phyloP scores from a whole-genome alignment of 768 basidiomycete species.

The Agaricus subrufescens region DNA sequence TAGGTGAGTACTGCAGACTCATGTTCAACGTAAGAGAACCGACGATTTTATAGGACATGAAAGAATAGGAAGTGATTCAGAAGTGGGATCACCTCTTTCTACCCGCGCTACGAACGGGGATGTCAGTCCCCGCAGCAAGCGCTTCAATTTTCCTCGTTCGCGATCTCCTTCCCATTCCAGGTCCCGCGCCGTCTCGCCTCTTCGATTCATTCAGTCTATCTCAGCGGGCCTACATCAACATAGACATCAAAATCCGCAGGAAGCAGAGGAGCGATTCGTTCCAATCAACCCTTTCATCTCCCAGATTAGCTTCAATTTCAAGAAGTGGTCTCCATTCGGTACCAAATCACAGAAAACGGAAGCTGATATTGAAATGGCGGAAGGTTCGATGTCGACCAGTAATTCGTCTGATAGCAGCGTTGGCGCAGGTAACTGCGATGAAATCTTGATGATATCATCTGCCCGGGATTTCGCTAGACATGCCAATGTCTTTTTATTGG shows the following conservation, averaged over 20 bases:
- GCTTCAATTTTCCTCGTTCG: background rate
- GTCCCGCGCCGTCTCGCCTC: conserved; percentile 54
- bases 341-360: conserved; percentile 22
- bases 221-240: conserved; percentile 37
- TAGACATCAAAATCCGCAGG: conserved; percentile 30
- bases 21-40: background rate
- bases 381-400: conserved; percentile 11
- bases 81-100: background rate
- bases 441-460: conserved; percentile 19
- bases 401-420: conserved; percentile 14
- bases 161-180: conserved; percentile 22
- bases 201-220: conserved; percentile 54
- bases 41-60: background rate
- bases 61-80: conserved; percentile 2
- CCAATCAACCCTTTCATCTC: conserved; percentile 51
- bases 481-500: conserved; percentile 24
- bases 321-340: conserved; percentile 13
- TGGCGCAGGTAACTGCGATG: conserved; percentile 25
- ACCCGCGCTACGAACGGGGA: conserved; percentile 3
- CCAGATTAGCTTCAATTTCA: conserved; percentile 17
- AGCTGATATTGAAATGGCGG: conserved; percentile 24
- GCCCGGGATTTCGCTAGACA: conserved; percentile 17
- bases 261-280: conserved; percentile 48
- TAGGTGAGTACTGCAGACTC: background rate
- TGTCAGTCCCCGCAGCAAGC: background rate